Percentiles rank a stretch among this genome's conserved stretches.
Evolutionary conservation across 2,329 filamentous ascomycete genomes (phyloP).

Genomic region (Alternaria ethzedia): DNA sequence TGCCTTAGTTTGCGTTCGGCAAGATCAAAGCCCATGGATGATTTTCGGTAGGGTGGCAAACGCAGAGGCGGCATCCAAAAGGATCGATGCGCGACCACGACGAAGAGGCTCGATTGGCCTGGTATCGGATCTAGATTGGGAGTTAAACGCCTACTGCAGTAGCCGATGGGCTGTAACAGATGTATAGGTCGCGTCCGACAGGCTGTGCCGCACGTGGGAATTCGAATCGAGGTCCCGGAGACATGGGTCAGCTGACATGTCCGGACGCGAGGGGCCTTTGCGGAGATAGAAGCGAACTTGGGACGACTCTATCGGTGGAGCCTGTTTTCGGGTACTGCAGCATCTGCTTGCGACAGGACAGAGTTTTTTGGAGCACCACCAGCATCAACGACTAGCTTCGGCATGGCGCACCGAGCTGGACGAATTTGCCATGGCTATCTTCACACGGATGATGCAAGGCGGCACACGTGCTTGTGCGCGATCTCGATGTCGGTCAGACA

Average conservation of each 20-base stretch:
- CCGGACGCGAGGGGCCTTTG: neutral
- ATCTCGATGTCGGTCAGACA: neutral
- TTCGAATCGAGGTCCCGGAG: conserved; percentile 11
- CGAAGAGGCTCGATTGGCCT: conserved; percentile 4
- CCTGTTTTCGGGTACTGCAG: neutral
- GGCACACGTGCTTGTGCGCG: neutral
- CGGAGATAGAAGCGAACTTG: conserved; percentile 9
- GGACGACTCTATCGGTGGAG: neutral
- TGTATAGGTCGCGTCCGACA: neutral
- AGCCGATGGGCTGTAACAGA: conserved; percentile 2
- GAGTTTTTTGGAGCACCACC: conserved; percentile 2
- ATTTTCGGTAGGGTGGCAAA: conserved; percentile 8
- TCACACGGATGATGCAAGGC: neutral
- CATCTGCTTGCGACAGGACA: conserved; percentile 1
- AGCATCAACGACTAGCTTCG: conserved; percentile 7
- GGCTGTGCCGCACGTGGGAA: neutral
- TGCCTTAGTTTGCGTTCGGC: neutral
- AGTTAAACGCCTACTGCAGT: neutral
- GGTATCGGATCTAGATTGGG: conserved; percentile 1
- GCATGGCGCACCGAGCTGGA: conserved; percentile 3
- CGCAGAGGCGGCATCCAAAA: neutral
- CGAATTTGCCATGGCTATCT: neutral
- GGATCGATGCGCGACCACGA: neutral
- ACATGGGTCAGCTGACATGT: conserved; percentile 7
- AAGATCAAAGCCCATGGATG: conserved; percentile 9